Conservation (phyloP, 805 yeast genomes). For the Wickerhamomyces queroliae region DNA sequence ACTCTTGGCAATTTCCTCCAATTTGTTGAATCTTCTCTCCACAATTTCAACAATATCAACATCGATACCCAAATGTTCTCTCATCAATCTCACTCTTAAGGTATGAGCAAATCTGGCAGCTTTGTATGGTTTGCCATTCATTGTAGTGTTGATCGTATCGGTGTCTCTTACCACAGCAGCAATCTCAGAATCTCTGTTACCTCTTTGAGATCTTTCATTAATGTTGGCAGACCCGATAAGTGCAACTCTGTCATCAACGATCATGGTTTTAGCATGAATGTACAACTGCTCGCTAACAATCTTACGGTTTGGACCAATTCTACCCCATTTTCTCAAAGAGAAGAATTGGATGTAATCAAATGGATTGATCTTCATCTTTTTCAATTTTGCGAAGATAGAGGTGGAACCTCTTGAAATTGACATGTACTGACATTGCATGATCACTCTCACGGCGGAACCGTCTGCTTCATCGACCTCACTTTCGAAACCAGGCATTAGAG, state of each 20-base stretch:
- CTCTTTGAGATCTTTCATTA: constrained; percentile 94
- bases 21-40: constrained; percentile 58
- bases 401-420: constrained; percentile 87
- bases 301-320: constrained; percentile 68
- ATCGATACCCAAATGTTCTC: constrained; percentile 94
- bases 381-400: constrained; percentile 79
- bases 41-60: constrained; percentile 80
- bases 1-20: constrained; percentile 28
- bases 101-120: constrained; percentile 91
- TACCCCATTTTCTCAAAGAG: constrained; percentile 93
- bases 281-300: constrained; percentile 88
- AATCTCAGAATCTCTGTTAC: constrained; percentile 89
- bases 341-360: constrained; percentile 88
- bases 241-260: constrained; percentile 90
- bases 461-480: constrained; percentile 89
- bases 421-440: constrained; percentile 94
- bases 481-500: constrained; percentile 96
- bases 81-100: constrained; percentile 83
- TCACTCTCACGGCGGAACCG: constrained; percentile 91
- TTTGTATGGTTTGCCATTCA: constrained; percentile 77
- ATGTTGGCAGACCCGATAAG: constrained; percentile 97
- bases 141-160: constrained; percentile 53
- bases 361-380: constrained; percentile 78
- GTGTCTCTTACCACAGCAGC: constrained; percentile 86
- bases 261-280: constrained; percentile 86